These are phyloP conservation scores for Sodiomyces alkalinus DNA, from an alignment of 2,329 filamentous ascomycete genomes.

Conservation along the genomic window DNA sequence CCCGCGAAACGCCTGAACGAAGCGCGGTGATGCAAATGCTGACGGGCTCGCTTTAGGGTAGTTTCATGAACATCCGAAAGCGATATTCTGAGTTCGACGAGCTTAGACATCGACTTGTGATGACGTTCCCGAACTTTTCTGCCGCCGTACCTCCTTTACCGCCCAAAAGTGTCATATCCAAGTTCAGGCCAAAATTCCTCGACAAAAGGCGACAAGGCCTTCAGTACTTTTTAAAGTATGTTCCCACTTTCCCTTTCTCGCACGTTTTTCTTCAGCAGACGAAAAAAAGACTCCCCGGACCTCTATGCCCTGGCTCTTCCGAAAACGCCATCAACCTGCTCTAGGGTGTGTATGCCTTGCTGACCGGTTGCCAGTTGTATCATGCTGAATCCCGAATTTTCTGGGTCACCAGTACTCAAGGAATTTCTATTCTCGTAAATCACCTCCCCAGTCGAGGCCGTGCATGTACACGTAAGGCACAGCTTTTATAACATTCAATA, in stretches of 20 bases:
- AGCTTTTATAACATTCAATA: no score
- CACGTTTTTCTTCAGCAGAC: no score
- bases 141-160: conserved; percentile 81
- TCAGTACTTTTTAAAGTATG: conserved; percentile 86
- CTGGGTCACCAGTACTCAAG: conserved; percentile 77
- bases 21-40: conserved; percentile 7
- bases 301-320: no score
- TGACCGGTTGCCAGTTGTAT: conserved; percentile 50
- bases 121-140: conserved; percentile 71
- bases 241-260: no score
- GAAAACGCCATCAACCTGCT: background rate
- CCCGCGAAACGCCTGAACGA: no score
- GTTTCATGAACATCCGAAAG: conserved; percentile 47
- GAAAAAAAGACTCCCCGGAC: no score
- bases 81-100: conserved; percentile 91
- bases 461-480: no score
- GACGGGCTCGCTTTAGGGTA: conserved; percentile 29
- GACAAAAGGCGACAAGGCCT: conserved; percentile 71
- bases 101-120: conserved; percentile 55
- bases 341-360: conserved; percentile 4
- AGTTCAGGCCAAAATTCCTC: conserved; percentile 71
- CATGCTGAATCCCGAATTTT: conserved; percentile 84
- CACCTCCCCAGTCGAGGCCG: no score
- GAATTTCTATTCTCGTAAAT: conserved; percentile 64
- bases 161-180: conserved; percentile 80